Conservation (phyloP, 164 flowering plant species). For the Chloranthus sessilifolius region DNA sequence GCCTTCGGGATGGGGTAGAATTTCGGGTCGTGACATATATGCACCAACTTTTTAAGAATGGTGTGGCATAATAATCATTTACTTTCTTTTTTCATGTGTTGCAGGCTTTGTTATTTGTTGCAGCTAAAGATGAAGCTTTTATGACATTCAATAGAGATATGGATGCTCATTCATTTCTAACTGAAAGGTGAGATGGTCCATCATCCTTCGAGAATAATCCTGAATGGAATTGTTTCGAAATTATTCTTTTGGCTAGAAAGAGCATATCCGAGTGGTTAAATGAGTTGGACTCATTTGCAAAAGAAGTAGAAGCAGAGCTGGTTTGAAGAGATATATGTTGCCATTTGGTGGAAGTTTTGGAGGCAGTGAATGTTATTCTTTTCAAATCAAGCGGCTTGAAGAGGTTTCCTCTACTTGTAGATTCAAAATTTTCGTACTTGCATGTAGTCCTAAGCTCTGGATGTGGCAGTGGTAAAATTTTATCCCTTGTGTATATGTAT, state of each 20-base stretch:
- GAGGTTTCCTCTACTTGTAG: slow-evolving; percentile 42
- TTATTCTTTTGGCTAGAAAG: slow-evolving; percentile 54
- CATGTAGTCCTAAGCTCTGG: slow-evolving; percentile 54
- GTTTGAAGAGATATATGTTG: slow-evolving; percentile 63
- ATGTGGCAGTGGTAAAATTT: slow-evolving; percentile 43
- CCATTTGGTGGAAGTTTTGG: slow-evolving; percentile 51
- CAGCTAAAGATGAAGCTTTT: slow-evolving; percentile 75
- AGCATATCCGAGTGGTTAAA: slow-evolving; percentile 44
- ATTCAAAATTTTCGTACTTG: slow-evolving; percentile 54
- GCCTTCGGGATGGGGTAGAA: no score
- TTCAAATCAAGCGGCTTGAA: slow-evolving; percentile 51
- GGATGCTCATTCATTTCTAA: slow-evolving; percentile 39
- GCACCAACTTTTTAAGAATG: no score
- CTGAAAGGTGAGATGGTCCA: slow-evolving; percentile 37
- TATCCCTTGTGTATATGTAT: slow-evolving; percentile 1
- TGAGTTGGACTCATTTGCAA: slow-evolving; percentile 54
- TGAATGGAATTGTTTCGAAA: slow-evolving; percentile 41
- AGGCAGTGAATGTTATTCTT: slow-evolving; percentile 58
- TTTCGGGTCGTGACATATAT: no score
- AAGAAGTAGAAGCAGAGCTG: slow-evolving; percentile 64
- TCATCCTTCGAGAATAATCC: slow-evolving; percentile 13
- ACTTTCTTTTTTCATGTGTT: neutral
- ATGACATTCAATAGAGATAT: slow-evolving; percentile 43
- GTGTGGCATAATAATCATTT: neutral
- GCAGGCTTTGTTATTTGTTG: slow-evolving; percentile 52